These are phyloP conservation scores for Cystoisospora suis DNA, from an alignment of 169 alveolate genomes.

Conservation along the genomic window DNA sequence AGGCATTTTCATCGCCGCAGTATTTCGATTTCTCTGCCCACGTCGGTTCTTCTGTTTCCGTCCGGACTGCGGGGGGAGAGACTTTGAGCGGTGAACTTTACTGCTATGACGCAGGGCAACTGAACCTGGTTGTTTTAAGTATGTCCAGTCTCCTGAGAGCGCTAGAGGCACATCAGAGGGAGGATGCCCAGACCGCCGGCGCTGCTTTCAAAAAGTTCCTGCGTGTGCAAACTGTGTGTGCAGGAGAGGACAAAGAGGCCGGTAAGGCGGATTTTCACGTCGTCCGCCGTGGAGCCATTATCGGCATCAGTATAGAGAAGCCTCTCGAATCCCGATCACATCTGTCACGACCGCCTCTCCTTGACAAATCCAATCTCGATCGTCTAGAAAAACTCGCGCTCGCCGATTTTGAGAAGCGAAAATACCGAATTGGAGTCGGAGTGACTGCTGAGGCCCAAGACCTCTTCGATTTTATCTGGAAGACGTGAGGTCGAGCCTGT, in stretches of 20 bases:
- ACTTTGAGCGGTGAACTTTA: not conserved
- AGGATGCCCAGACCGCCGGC: too few relatives aligned
- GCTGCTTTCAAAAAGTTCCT: too few relatives aligned
- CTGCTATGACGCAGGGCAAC: not conserved
- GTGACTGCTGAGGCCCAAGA: slow-evolving; percentile 18
- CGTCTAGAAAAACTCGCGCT: not conserved
- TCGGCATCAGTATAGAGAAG: not conserved
- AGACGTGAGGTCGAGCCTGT: not conserved
- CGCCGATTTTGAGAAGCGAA: slow-evolving; percentile 15
- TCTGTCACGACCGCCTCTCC: slow-evolving; percentile 3
- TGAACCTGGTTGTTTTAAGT: not conserved
- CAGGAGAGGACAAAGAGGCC: slow-evolving; percentile 5
- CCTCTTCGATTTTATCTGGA: slow-evolving; percentile 26
- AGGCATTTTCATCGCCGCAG: not conserved
- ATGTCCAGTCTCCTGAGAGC: too few relatives aligned
- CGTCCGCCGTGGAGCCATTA: not conserved
- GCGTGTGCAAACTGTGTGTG: not conserved
- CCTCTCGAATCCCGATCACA: not conserved
- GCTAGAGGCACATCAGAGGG: too few relatives aligned
- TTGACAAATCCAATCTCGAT: not conserved
- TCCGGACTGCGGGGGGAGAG: slow-evolving; percentile 7
- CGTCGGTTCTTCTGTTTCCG: not conserved
- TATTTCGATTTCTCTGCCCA: slow-evolving; percentile 4
- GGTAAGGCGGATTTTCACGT: slow-evolving; percentile 15
- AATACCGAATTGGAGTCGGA: not conserved